These are phyloP conservation scores for Poronia punctata DNA, from an alignment of 495 filamentous ascomycete species.

Conservation along the genomic window DNA sequence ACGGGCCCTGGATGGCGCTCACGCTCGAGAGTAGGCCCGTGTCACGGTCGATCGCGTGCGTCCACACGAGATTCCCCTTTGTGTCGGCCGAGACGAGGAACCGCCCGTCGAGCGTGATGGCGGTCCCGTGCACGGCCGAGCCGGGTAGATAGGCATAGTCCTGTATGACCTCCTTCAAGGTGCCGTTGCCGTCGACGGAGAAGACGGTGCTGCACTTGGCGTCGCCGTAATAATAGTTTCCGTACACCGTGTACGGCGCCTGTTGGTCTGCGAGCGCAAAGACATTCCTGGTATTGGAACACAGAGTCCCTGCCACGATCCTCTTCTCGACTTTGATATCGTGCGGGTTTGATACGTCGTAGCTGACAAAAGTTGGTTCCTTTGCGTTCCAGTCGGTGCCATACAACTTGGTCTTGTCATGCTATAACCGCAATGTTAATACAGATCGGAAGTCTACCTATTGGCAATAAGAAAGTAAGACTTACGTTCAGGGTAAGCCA, in stretches of 20 bases:
- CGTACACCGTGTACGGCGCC: conserved; percentile 27
- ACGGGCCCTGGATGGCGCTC: conserved; percentile 7
- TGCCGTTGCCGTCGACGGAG: conserved; percentile 23
- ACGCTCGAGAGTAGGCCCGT: conserved; percentile 15
- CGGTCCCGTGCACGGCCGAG: conserved; percentile 30
- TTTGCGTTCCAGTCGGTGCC: conserved; percentile 20
- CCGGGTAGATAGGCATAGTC: conserved; percentile 20
- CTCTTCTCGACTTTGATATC: conserved; percentile 57
- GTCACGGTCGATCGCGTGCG: conserved; percentile 19
- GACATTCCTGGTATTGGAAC: conserved; percentile 20
- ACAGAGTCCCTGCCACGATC: conserved; percentile 55
- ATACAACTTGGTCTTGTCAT: conserved; percentile 31
- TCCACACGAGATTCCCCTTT: conserved; percentile 28
- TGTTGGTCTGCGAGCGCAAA: conserved; percentile 18
- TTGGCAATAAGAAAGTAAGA: not conserved
- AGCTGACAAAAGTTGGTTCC: conserved; percentile 23
- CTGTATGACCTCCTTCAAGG: conserved; percentile 16
- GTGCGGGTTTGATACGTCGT: conserved; percentile 46
- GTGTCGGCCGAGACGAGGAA: conserved; percentile 31
- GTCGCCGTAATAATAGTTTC: conserved; percentile 23
- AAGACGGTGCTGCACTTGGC: conserved; percentile 28
- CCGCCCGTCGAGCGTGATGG: conserved; percentile 11
- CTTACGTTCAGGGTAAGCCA: conserved; percentile 32
- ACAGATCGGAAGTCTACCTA: not conserved
- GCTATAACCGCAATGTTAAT: too few species aligned